Evolutionary conservation across 306 rosid species (phyloP), one percentile per base, ranked within the genome.

Genomic region (Vigna hirtella): DNA sequence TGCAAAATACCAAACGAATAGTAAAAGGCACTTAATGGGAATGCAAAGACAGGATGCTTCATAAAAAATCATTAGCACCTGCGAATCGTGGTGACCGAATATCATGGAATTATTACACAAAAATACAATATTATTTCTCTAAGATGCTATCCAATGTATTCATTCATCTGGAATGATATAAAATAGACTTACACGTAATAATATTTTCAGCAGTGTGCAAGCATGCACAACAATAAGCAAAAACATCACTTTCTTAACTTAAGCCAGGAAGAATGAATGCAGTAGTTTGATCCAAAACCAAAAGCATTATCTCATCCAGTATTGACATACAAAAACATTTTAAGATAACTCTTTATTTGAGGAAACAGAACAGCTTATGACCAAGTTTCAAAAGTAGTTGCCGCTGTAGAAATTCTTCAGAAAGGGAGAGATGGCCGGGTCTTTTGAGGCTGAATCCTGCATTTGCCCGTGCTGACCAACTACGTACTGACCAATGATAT

Each of bases 401-500:
- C 81, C 82, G 32, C 62, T 81, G 79, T 95, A 95, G 77, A 95
- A 95, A 55, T 87, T 86, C 74, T 91, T 91, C 67, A 95, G 93
- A 77, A 93, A 95, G 69, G 81, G 34, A 45, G 98, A 91, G 49
- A 57, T 51, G 72, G 82, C 89, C 50, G 83, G 90, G 80, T 92
- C 91, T 87, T 93, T 91, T 6, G 83, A n/a, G 62, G 81, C 87
- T 85, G 53, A 68, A 66, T 95, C 99, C 77, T 85, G 91, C 86
- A 77, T 79, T 49, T 81, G 87, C 63, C 86, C 93, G 14, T 86
- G 81, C 1, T 53, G 83, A 74, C 91, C 91, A 1, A 91, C 87
- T 80, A 95, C 98, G 20, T 93, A 95, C 81, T 88, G 99, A 52
- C 99, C 99, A 75, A 95, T 75, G 53, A 93, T 84, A 83, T 95